Evolutionary conservation across 2,329 filamentous ascomycete species (phyloP).

Genomic region (Acrodontium crateriforme): DNA sequence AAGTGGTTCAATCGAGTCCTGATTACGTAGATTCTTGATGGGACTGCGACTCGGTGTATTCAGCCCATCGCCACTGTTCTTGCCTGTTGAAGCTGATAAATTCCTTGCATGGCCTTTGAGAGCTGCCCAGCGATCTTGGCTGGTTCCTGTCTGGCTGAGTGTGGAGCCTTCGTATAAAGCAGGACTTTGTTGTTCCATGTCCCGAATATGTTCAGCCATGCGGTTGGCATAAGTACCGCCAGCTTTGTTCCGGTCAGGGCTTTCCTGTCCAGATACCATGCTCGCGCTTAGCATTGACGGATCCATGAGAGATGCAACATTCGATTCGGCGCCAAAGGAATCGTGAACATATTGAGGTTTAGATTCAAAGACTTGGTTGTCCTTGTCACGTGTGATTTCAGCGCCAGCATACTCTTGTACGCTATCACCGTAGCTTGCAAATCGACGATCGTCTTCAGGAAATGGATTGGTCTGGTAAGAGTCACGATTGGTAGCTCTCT

Average conservation of each 20-base stretch:
- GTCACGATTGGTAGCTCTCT: constrained; percentile 16
- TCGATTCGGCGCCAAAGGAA: constrained; percentile 65
- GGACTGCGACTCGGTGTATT: constrained; percentile 40
- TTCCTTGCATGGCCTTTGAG: constrained; percentile 29
- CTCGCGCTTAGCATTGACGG: constrained; percentile 55
- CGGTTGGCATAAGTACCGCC: constrained; percentile 17
- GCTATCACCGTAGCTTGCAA: constrained; percentile 41
- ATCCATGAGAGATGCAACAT: constrained; percentile 78
- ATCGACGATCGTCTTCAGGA: constrained; percentile 38
- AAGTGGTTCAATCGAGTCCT: constrained; percentile 26
- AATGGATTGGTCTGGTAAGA: constrained; percentile 35
- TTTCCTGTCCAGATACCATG: constrained; percentile 12
- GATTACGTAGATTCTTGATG: constrained; percentile 9
- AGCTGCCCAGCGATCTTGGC: constrained; percentile 22
- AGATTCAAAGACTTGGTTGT: constrained; percentile 51
- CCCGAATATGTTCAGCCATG: constrained; percentile 13
- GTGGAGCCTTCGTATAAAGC: constrained; percentile 20
- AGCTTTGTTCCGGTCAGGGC: constrained; percentile 10
- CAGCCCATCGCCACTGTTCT: constrained; percentile 6
- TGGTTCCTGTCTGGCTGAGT: constrained; percentile 16
- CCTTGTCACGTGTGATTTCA: too few species aligned
- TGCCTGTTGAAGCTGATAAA: constrained; percentile 15
- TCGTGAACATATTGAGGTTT: constrained; percentile 67
- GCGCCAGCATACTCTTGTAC: constrained; percentile 41
- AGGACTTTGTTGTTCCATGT: constrained; percentile 10